phyloP scores from a whole-genome alignment of 805 yeast genomes.

The Suhomyces kilbournensis region DNA sequence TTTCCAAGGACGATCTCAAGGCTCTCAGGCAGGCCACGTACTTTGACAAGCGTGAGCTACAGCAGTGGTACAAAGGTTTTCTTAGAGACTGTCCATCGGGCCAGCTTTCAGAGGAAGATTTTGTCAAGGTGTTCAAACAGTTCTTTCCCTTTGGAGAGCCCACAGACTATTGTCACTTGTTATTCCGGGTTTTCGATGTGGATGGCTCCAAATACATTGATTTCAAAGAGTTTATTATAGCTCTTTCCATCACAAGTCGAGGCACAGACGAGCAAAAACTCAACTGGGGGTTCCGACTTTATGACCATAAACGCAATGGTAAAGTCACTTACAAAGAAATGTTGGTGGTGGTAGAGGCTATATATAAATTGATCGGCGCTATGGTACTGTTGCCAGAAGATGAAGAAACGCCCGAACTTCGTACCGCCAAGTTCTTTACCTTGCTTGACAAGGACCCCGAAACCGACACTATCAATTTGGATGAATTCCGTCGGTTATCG shows the following conservation, averaged over 20 bases:
- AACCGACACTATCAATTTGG: slow-evolving; percentile 62
- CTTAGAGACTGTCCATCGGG: slow-evolving; percentile 92
- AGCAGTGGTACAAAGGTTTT: slow-evolving; percentile 98
- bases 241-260: slow-evolving; percentile 80
- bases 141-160: slow-evolving; percentile 99
- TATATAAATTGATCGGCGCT: slow-evolving; percentile 92
- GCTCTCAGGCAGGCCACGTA: slow-evolving; percentile 81
- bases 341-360: slow-evolving; percentile 73
- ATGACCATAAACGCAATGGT: slow-evolving; percentile 82
- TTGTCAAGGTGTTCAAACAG: slow-evolving; percentile 88
- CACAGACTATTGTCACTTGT: slow-evolving; percentile 79
- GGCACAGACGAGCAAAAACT: slow-evolving; percentile 83
- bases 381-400: slow-evolving; percentile 88
- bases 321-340: slow-evolving; percentile 73
- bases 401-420: slow-evolving; percentile 85
- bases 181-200: slow-evolving; percentile 85
- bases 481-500: slow-evolving; percentile 80
- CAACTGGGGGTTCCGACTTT: slow-evolving; percentile 84
- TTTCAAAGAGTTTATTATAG: slow-evolving; percentile 88
- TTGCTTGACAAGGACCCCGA: slow-evolving; percentile 69
- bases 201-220: slow-evolving; percentile 80
- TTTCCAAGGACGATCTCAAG: slow-evolving; percentile 85
- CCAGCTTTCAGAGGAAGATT: slow-evolving; percentile 79
- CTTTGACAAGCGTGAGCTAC: slow-evolving; percentile 89
- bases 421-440: slow-evolving; percentile 78